These are phyloP conservation scores for Otatea glauca DNA, from an alignment of 176 grass and related monocot genomes.

Conservation along the genomic window DNA sequence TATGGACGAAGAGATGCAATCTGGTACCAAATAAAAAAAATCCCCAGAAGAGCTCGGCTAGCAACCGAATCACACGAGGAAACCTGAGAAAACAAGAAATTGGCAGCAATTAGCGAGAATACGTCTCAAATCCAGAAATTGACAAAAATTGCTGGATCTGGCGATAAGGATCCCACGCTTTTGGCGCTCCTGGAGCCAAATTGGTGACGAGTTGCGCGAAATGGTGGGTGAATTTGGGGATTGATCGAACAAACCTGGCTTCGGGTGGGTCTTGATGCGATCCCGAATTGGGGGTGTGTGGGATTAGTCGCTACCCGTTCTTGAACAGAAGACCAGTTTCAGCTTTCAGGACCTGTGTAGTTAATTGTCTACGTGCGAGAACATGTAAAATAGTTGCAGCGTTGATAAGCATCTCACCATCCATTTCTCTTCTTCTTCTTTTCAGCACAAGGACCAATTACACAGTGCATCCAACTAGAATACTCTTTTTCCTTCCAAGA, in stretches of 20 bases:
- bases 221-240: not conserved
- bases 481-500: too few species aligned
- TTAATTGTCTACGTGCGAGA: too few species aligned
- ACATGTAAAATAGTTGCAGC: not conserved
- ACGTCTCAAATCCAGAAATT: not conserved
- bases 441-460: too few species aligned
- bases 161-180: not conserved
- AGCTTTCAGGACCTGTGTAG: not conserved
- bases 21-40: constrained; percentile 1
- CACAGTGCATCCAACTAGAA: too few species aligned
- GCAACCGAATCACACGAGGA: not conserved
- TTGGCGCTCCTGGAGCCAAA: not conserved
- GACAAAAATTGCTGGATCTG: not conserved
- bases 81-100: not conserved
- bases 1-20: not conserved
- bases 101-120: not conserved
- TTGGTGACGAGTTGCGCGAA: not conserved
- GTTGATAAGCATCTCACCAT: too few species aligned
- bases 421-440: too few species aligned
- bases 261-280: not conserved
- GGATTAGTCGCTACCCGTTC: not conserved
- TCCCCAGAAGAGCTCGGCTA: not conserved
- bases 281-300: not conserved
- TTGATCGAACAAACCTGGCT: not conserved
- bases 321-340: not conserved